Evolutionary conservation across 768 basidiomycete species (phyloP), one percentile per base, ranked within the genome.

Genomic region (Trametes meyenii): DNA sequence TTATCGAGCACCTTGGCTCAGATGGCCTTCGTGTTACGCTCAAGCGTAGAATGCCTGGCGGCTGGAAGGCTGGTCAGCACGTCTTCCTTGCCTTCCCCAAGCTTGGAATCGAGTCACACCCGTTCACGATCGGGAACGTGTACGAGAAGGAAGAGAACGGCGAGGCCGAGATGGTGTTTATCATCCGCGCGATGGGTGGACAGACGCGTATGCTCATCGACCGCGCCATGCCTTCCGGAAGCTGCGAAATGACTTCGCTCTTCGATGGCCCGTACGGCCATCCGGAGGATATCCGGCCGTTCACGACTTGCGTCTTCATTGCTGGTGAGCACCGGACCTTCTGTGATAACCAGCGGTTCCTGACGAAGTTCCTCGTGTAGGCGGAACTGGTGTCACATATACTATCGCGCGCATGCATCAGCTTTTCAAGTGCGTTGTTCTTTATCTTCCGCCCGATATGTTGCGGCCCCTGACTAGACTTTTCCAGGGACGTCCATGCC

Each of bases 51-150:
- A 71, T 81, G 46, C 71, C 67, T 7, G n/a, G 76, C 73, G 71
- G 78, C 72, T 83, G 81, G 81, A 74, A 61, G n/a, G 76, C 81
- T 19, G 81, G 81, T n/a, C 81, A 82, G 65, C 80, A 81, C 60
- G 79, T 77, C 50, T 83, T 81, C 68, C 66, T 83, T 57, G 77
- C 75, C 23, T 67, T 83, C 51, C 81, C 81, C 6, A 72, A 76
- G 2, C 70, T 83, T 50, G 79, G 79, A 66, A 72, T 75, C 24
- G 78, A 82, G 69, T 77, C 78, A 17, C 81, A 82, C 64, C 81
- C 81, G 21, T 83, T 83, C 69, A 81, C 79, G 16, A 81, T 83
- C 63, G 75, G 78, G 21, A 80, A 72, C 66, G 74, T 81, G 40
- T 74, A 76, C 40, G 73, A 71, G 39, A 68, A 29, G 54, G 68